phyloP scores from a whole-genome alignment of 2,329 filamentous ascomycete genomes.

The Diaporthe nobilis region DNA sequence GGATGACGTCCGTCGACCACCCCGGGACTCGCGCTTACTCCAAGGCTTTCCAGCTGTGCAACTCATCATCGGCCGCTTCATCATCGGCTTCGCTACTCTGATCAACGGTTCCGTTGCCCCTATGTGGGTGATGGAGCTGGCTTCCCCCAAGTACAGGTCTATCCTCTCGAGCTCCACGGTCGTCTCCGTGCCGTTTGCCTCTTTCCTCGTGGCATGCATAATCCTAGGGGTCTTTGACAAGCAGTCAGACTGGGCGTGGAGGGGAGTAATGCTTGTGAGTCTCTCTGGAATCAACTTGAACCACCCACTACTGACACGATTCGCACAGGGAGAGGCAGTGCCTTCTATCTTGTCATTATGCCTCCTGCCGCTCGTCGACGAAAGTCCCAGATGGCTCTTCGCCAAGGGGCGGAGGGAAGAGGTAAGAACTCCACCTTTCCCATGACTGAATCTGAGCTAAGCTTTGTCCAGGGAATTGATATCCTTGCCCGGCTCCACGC shows the following conservation, averaged over 20 bases:
- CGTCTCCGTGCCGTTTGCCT: constrained; percentile 3
- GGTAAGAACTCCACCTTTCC: not conserved
- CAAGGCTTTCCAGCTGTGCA: not conserved
- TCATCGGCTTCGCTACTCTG: constrained; percentile 16
- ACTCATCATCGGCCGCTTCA: constrained; percentile 12
- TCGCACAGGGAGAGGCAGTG: not conserved
- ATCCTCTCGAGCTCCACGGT: constrained; percentile 3
- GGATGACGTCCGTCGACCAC: not conserved
- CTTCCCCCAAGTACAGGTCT: constrained; percentile 2
- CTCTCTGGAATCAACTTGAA: not conserved
- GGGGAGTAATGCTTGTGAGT: constrained; percentile 10
- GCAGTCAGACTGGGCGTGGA: constrained; percentile 1
- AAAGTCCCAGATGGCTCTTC: constrained; percentile 11
- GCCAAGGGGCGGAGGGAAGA: constrained; percentile 19
- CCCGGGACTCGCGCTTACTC: not conserved
- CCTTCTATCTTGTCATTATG: constrained; percentile 3
- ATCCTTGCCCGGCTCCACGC: not conserved
- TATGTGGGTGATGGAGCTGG: constrained; percentile 10
- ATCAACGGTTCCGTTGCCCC: not conserved
- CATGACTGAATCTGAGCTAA: not conserved
- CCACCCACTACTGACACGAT: not conserved
- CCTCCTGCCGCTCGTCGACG: constrained; percentile 6
- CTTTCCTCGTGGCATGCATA: constrained; percentile 1
- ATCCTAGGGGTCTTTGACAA: not conserved
- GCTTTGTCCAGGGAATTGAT: not conserved